phyloP scores from a whole-genome alignment of 176 grass and related monocot genomes.

The Urochloa ruziziensis region DNA sequence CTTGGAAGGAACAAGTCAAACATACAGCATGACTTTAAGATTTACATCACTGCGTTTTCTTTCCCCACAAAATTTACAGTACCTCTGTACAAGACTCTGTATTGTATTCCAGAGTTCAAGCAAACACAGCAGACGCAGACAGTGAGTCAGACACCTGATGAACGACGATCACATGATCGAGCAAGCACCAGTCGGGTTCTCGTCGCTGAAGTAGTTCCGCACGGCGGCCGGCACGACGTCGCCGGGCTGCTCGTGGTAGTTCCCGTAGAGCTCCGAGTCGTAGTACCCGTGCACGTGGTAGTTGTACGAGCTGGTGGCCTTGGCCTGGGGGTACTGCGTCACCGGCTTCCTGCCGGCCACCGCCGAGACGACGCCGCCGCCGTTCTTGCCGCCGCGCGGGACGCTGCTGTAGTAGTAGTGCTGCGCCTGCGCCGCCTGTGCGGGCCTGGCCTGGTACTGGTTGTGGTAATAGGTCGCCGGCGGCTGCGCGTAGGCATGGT shows the following conservation, averaged over 20 bases:
- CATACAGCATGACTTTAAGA: not conserved
- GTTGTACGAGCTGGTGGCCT: conserved; percentile 65
- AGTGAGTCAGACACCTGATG: too few species aligned
- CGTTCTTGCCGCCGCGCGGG: not conserved
- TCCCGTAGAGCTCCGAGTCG: conserved; percentile 45
- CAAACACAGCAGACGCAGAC: too few species aligned
- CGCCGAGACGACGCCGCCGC: not conserved
- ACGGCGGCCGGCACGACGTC: conserved; percentile 29
- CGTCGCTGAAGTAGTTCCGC: conserved; percentile 66
- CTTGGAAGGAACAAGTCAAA: too few species aligned
- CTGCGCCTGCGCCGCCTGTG: conserved; percentile 1
- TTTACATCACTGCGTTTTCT: not conserved
- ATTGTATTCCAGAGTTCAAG: too few species aligned
- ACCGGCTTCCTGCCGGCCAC: not conserved
- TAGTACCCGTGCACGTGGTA: conserved; percentile 72
- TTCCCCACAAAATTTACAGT: not conserved
- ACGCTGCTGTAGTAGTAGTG: conserved; percentile 4
- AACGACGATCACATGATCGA: conserved; percentile 69
- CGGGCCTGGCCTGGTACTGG: not conserved
- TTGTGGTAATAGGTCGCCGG: conserved; percentile 11
- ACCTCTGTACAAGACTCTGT: not conserved
- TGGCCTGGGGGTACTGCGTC: not conserved
- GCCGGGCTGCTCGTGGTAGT: conserved; percentile 22
- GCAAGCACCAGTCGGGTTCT: conserved; percentile 64
- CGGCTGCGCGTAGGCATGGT: conserved; percentile 33